A percentile compares a stretch with the other conserved stretches of the same genome.
Conservation (phyloP, 768 basidiomycete species). For the Xerocomellus chrysenteron region DNA sequence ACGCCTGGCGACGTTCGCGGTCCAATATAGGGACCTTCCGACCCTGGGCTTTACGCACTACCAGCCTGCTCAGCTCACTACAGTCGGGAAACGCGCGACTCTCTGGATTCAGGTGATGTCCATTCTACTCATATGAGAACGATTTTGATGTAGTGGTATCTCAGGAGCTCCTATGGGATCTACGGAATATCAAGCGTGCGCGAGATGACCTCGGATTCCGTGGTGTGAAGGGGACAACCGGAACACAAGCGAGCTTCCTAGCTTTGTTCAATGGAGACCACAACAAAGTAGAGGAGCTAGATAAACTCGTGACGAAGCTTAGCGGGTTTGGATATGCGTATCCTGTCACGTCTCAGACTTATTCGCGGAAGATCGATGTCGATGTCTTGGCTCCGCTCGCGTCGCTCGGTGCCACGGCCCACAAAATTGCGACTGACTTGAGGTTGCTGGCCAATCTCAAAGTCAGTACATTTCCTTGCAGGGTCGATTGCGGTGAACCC, state of each 20-base stretch:
- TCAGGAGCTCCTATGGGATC: constrained; percentile 93
- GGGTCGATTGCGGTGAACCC: neutral
- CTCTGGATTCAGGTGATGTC: constrained; percentile 85
- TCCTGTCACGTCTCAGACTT: constrained; percentile 98
- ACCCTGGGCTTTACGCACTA: constrained; percentile 98
- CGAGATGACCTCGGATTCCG: constrained; percentile 93
- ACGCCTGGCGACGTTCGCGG: constrained; percentile 81
- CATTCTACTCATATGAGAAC: neutral
- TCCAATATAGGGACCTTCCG: constrained; percentile 82
- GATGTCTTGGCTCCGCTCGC: constrained; percentile 91
- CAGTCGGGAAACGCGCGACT: constrained; percentile 95
- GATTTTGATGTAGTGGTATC: neutral
- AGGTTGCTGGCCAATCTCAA: constrained; percentile 93
- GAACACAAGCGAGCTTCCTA: constrained; percentile 95
- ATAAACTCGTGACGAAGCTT: constrained; percentile 84
- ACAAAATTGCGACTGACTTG: constrained; percentile 97
- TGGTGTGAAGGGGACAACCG: constrained; percentile 99
- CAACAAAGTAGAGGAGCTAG: constrained; percentile 89
- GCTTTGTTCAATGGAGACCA: constrained; percentile 94
- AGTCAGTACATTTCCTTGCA: constrained; percentile 34
- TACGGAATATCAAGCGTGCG: constrained; percentile 88
- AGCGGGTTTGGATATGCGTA: constrained; percentile 94
- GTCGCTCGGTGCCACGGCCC: constrained; percentile 89
- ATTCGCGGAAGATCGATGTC: constrained; percentile 95
- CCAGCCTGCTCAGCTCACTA: constrained; percentile 97